These are phyloP conservation scores for Paxillus rubicundulus DNA, from an alignment of 768 basidiomycete species.

Conservation along the genomic window DNA sequence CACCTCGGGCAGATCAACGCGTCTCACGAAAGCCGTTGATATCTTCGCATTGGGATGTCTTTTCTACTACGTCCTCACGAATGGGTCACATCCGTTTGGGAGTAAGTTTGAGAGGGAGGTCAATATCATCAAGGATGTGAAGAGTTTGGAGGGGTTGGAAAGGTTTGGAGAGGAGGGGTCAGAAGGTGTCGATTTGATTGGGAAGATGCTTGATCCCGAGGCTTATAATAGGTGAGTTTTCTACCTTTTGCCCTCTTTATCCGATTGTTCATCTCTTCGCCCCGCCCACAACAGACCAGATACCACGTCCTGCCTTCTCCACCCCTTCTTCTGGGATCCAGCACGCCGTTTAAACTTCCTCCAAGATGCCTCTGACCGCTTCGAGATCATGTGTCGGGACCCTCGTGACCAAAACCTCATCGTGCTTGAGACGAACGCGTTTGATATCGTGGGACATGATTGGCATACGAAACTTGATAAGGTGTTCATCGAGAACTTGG, in stretches of 20 bases:
- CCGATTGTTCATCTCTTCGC: constrained; percentile 3
- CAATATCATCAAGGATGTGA: constrained; percentile 85
- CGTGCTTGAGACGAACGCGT: constrained; percentile 68
- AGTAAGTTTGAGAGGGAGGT: constrained; percentile 90
- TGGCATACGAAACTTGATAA: constrained; percentile 89
- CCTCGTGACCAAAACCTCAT: constrained; percentile 77
- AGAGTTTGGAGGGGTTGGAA: constrained; percentile 67
- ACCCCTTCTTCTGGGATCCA: constrained; percentile 97
- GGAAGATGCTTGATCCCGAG: constrained; percentile 73
- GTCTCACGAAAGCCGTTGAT: constrained; percentile 93
- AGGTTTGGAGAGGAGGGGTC: constrained; percentile 89
- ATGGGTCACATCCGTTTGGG: constrained; percentile 91
- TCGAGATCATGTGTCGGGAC: constrained; percentile 96
- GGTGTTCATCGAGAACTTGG: constrained; percentile 88
- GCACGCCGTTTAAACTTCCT: constrained; percentile 84
- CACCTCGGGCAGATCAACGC: constrained; percentile 46
- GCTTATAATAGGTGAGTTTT: constrained; percentile 67
- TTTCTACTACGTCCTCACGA: constrained; percentile 90
- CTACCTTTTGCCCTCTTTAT: neutral
- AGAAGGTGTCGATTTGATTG: constrained; percentile 85
- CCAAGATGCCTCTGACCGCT: constrained; percentile 97
- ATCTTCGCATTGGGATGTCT: constrained; percentile 95
- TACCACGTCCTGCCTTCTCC: constrained; percentile 80
- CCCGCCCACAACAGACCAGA: constrained; percentile 59
- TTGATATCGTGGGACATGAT: constrained; percentile 78